Conservation (phyloP, 148 eudicot genomes). For the Polygonum maritimum region DNA sequence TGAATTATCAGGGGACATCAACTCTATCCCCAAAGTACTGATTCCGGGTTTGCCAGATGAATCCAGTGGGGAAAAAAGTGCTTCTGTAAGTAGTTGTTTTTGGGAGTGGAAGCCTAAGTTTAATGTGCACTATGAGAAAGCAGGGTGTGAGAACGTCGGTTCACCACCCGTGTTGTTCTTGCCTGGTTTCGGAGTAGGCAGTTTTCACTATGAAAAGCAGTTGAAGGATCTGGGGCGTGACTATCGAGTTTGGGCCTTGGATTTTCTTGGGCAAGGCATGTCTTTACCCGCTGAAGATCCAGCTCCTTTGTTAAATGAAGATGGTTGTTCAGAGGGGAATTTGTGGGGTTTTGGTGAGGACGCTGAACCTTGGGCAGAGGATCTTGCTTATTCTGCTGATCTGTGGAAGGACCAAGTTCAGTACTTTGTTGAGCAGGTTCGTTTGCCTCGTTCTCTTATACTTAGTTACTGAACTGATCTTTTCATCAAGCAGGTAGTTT, state of each 20-base stretch:
- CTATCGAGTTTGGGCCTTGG: conserved; percentile 76
- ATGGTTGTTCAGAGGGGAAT: background rate
- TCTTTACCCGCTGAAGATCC: conserved; percentile 90
- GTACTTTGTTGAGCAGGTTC: conserved; percentile 76
- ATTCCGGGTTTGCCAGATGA: conserved; percentile 79
- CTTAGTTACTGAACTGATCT: background rate
- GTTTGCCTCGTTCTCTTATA: background rate
- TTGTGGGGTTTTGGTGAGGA: conserved; percentile 83
- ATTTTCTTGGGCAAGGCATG: conserved; percentile 94
- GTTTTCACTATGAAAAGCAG: conserved; percentile 91
- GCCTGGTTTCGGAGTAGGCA: conserved; percentile 97
- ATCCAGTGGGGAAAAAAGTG: conserved; percentile 42
- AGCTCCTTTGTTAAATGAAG: conserved; percentile 33
- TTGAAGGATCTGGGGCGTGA: conserved; percentile 83
- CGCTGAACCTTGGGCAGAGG: conserved; percentile 82
- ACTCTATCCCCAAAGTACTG: conserved; percentile 40
- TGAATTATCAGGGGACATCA: conserved; percentile 23
- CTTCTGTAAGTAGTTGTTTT: conserved; percentile 44
- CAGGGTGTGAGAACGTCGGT: conserved; percentile 55
- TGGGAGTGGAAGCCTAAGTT: conserved; percentile 95
- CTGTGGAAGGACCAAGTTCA: conserved; percentile 88
- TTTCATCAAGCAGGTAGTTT: background rate
- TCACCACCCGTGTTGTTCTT: conserved; percentile 78
- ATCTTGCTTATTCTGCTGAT: conserved; percentile 85
- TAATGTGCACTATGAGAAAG: conserved; percentile 62